These are phyloP conservation scores for Trichoderma breve DNA, from an alignment of 2,329 filamentous ascomycete genomes.

Conservation along the genomic window DNA sequence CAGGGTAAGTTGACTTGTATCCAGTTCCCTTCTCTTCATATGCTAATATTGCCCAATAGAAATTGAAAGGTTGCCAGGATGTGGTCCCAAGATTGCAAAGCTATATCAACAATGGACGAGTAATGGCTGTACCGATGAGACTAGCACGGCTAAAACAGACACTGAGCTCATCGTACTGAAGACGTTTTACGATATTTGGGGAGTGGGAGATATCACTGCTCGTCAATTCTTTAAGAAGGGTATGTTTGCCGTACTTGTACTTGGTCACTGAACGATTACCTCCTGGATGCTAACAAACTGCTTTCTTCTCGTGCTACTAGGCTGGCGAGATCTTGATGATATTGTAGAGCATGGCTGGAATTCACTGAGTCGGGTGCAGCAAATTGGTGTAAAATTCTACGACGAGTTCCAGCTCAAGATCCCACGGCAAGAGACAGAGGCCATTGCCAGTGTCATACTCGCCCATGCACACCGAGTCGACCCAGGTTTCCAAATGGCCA, in stretches of 20 bases:
- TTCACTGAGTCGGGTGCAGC: slow-evolving; percentile 72
- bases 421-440: slow-evolving; percentile 68
- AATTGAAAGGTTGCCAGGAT: slow-evolving; percentile 67
- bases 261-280: neutral
- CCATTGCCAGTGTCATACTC: slow-evolving; percentile 63
- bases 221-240: slow-evolving; percentile 73
- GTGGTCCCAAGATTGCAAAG: slow-evolving; percentile 73
- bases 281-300: neutral
- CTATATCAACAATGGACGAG: slow-evolving; percentile 73
- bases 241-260: slow-evolving; percentile 1
- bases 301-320: slow-evolving; percentile 24
- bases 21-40: neutral
- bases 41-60: slow-evolving; percentile 35
- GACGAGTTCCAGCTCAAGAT: slow-evolving; percentile 77
- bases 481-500: slow-evolving; percentile 52
- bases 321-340: slow-evolving; percentile 84
- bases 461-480: slow-evolving; percentile 64
- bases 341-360: slow-evolving; percentile 80
- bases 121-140: slow-evolving; percentile 61
- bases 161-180: slow-evolving; percentile 62
- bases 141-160: slow-evolving; percentile 62
- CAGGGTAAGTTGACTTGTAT: slow-evolving; percentile 35
- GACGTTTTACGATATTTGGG: slow-evolving; percentile 83
- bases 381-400: slow-evolving; percentile 93
- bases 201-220: slow-evolving; percentile 81